Evolutionary conservation across 1,284 basidiomycete species (phyloP).

Genomic region (Cutaneotrichosporon daszewskae): DNA sequence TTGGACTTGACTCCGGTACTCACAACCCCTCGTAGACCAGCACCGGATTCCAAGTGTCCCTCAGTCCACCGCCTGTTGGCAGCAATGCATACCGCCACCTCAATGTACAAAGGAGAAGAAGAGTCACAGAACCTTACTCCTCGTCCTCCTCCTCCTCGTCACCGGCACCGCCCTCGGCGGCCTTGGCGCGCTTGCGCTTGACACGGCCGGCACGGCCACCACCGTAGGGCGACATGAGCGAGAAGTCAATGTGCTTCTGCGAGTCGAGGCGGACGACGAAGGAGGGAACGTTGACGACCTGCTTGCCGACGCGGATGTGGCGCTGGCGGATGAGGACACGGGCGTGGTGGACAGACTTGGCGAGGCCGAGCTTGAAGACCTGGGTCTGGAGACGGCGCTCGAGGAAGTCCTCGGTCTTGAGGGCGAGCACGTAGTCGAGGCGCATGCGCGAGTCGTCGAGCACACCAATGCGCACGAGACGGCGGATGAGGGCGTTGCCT

Average conservation of each 20-base stretch:
- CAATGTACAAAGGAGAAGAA: constrained; percentile 20
- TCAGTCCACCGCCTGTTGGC: too few relatives aligned
- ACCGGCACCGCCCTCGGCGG: constrained; percentile 85
- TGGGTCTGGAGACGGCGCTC: constrained; percentile 98
- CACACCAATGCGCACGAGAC: constrained; percentile 98
- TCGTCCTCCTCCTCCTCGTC: constrained; percentile 83
- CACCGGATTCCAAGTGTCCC: too few relatives aligned
- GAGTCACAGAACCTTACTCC: constrained; percentile 28
- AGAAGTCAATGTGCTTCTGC: constrained; percentile 99
- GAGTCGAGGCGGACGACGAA: constrained; percentile 97
- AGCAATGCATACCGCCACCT: constrained; percentile 23
- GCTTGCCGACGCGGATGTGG: constrained; percentile 82
- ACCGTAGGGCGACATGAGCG: constrained; percentile 94
- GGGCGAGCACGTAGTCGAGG: constrained; percentile 98
- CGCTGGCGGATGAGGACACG: constrained; percentile 96
- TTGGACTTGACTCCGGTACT: too few relatives aligned
- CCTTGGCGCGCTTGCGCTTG: constrained; percentile 96
- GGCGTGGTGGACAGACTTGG: constrained; percentile 98
- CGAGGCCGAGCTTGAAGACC: constrained; percentile 93
- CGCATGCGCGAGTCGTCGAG: constrained; percentile 98
- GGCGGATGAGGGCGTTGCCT: constrained; percentile 94
- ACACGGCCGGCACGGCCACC: constrained; percentile 95
- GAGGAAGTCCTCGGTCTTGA: constrained; percentile 99
- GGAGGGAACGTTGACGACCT: constrained; percentile 98
- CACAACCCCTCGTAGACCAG: too few relatives aligned